Base-by-base conservation (phyloP, 2,329 filamentous ascomycete species). In the Fusarium cyanostomum region DNA sequence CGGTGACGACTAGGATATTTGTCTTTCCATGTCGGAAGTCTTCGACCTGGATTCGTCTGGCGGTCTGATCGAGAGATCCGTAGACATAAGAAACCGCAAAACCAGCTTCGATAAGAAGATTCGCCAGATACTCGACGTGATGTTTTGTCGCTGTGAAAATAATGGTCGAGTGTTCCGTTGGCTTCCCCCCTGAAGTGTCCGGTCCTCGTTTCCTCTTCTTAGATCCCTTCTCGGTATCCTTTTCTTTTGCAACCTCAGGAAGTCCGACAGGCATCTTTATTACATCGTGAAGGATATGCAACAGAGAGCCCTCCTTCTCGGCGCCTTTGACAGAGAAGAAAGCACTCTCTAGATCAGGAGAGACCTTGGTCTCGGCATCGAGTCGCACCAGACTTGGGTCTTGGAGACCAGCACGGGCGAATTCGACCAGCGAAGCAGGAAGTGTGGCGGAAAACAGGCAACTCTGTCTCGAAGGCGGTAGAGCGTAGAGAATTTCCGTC, bases 91-190 rank as follows among this genome's bases (percentile, higher is more conserved):
- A 97, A 0, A 95, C 92, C 3, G 94, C 88, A 73, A 94, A 99
- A 2, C 94, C 94, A 13, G 91, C 88, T 49, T 89, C 81, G 24
- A 85, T 84, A n/a, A 99, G 82, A n/a, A 99, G 78, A 38, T 86
- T 86, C 34, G 91, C 87, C 5, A 99, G 79, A 72, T 98, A 99
- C 71, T 99, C 96, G 49, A 99, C 95, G 72, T 97, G 93, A 77
- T 99, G 95, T 74, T 99, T 98, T 0, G 95, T 98, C 2, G 94
- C 92, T 1, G 92, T 88, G 72, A 99, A 99, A 5, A 99, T 82
- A 68, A 99, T 97, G 0, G 96, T 99, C 0, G 95, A 97, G 74
- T 97, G 89, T 57, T 92, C 86, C 1, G 93, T 95, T 2, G 93
- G 92, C 52, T 90, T 92, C 31, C 83, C 83, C 3, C 82, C 78